A percentile compares a stretch with the other conserved stretches of the same genome.
Evolutionary conservation across 306 rosid species (phyloP).

Genomic region (Cicer yamashitae): DNA sequence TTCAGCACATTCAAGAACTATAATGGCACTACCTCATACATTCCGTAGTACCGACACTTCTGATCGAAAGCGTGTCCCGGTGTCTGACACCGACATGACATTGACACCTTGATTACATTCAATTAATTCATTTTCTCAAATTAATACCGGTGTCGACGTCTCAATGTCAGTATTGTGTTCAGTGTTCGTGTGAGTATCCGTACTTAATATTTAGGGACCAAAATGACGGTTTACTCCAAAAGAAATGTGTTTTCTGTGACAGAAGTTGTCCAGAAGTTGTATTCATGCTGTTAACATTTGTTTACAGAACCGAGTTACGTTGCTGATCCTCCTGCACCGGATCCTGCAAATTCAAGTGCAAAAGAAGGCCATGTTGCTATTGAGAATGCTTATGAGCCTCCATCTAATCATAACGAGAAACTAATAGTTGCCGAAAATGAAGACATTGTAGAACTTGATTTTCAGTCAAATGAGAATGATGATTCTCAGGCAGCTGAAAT

Average conservation of each 20-base stretch:
- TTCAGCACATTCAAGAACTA: too few relatives aligned
- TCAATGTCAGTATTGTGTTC: too few relatives aligned
- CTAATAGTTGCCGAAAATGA: slow-evolving; percentile 51
- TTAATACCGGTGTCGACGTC: too few relatives aligned
- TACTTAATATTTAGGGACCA: too few relatives aligned
- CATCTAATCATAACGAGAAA: slow-evolving; percentile 52
- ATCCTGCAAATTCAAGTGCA: slow-evolving; percentile 47
- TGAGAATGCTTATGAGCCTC: slow-evolving; percentile 53
- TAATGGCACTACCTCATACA: too few relatives aligned
- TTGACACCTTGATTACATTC: too few relatives aligned
- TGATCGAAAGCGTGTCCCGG: too few relatives aligned
- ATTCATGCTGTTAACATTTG: slow-evolving; percentile 30
- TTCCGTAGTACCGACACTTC: too few relatives aligned
- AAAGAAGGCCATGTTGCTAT: slow-evolving; percentile 46
- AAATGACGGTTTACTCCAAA: not conserved
- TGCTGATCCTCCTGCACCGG: slow-evolving; percentile 62
- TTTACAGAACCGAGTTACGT: slow-evolving; percentile 52
- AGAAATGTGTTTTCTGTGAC: not conserved
- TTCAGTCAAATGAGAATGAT: slow-evolving; percentile 61
- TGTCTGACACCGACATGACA: too few relatives aligned
- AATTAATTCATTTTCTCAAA: too few relatives aligned
- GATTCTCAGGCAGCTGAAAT: slow-evolving; percentile 51
- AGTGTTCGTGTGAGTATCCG: too few relatives aligned
- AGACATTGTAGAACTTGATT: slow-evolving; percentile 46
- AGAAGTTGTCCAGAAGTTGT: slow-evolving; percentile 31